These are phyloP conservation scores for Pulveroboletus ravenelii DNA, from an alignment of 768 basidiomycete genomes.

Conservation along the genomic window DNA sequence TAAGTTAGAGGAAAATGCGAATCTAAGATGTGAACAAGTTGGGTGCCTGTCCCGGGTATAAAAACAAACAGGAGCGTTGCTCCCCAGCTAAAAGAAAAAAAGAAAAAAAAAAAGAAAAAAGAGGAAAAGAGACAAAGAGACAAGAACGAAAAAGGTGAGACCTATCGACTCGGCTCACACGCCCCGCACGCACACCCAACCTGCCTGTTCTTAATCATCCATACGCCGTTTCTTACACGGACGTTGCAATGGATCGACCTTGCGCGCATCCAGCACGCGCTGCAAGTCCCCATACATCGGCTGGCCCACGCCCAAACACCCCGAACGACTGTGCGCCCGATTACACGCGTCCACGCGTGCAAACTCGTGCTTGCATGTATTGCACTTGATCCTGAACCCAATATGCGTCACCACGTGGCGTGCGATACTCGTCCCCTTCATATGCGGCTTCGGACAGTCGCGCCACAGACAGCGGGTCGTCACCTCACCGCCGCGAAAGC, in stretches of 20 bases:
- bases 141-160: slow-evolving; percentile 4
- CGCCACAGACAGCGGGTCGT: slow-evolving; percentile 30
- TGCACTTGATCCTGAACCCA: slow-evolving; percentile 28
- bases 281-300: slow-evolving; percentile 30
- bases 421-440: slow-evolving; percentile 33
- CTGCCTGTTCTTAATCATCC: slow-evolving; percentile 16
- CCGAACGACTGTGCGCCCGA: slow-evolving; percentile 31
- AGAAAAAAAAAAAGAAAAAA: too few species aligned
- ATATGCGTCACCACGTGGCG: slow-evolving; percentile 31
- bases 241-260: slow-evolving; percentile 18
- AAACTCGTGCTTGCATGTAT: slow-evolving; percentile 29
- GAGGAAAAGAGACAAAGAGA: neutral
- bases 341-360: slow-evolving; percentile 32
- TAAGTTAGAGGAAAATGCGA: slow-evolving; percentile 13
- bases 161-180: neutral
- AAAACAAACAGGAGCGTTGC: neutral
- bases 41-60: neutral
- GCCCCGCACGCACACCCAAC: neutral
- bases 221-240: slow-evolving; percentile 29
- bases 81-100: neutral
- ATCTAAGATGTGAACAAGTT: neutral
- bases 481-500: slow-evolving; percentile 28
- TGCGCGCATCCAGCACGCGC: slow-evolving; percentile 25
- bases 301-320: slow-evolving; percentile 27
- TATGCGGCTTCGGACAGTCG: slow-evolving; percentile 24